Evolutionary conservation across 2,329 filamentous ascomycete species (phyloP).

Genomic region (Amauroascus verrucosus): DNA sequence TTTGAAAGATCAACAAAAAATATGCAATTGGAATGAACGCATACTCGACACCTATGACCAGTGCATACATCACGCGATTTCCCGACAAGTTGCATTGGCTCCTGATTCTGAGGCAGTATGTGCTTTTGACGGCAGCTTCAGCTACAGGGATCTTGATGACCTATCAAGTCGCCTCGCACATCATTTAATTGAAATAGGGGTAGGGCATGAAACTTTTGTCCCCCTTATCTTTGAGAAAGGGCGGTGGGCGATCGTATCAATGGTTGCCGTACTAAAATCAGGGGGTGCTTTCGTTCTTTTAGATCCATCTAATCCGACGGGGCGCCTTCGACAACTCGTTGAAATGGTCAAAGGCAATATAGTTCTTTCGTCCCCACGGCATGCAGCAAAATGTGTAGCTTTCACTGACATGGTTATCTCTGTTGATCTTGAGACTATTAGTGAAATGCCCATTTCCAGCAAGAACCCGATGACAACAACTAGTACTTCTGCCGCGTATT

Average conservation of each 20-base stretch:
- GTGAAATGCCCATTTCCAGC: slow-evolving; percentile 17
- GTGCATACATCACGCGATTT: neutral
- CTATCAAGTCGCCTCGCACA: slow-evolving; percentile 17
- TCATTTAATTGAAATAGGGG: slow-evolving; percentile 8
- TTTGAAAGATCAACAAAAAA: neutral
- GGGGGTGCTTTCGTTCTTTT: slow-evolving; percentile 35
- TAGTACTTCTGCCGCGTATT: neutral
- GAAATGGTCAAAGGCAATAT: neutral
- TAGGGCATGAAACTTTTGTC: slow-evolving; percentile 32
- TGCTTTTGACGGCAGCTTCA: slow-evolving; percentile 18
- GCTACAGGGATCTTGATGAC: slow-evolving; percentile 13
- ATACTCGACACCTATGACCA: neutral
- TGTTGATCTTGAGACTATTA: slow-evolving; percentile 18
- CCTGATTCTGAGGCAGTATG: slow-evolving; percentile 17
- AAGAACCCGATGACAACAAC: slow-evolving; percentile 38
- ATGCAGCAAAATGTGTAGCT: neutral
- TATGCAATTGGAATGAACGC: neutral
- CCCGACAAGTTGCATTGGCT: neutral
- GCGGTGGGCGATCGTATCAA: slow-evolving; percentile 33
- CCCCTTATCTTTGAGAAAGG: slow-evolving; percentile 37
- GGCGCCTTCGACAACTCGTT: neutral
- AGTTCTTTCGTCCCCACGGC: neutral
- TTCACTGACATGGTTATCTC: neutral
- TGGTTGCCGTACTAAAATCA: slow-evolving; percentile 34
- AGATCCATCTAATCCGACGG: slow-evolving; percentile 30